Conservation (phyloP, 2,329 filamentous ascomycete genomes). For the Colletotrichum spinosum region DNA sequence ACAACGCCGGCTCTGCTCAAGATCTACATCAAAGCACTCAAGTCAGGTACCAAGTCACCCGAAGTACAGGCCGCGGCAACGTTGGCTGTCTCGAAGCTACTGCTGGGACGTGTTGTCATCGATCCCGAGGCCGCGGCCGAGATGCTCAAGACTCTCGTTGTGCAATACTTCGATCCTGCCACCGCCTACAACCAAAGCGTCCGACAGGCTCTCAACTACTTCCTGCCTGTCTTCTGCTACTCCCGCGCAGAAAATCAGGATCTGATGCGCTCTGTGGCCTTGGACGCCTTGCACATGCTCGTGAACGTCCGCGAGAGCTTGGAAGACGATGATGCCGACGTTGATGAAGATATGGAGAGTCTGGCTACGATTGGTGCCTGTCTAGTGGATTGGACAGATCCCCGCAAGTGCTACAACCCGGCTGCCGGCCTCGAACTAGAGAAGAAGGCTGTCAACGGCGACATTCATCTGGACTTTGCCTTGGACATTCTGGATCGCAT, state of each 20-base stretch:
- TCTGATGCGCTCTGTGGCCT: conserved; percentile 79
- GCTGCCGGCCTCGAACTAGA: conserved; percentile 63
- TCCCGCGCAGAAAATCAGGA: conserved; percentile 85
- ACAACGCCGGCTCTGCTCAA: conserved; percentile 79
- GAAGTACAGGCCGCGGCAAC: conserved; percentile 86
- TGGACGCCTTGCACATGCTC: conserved; percentile 80
- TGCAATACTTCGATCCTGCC: conserved; percentile 90
- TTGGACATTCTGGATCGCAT: conserved; percentile 81
- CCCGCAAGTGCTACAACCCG: conserved; percentile 77
- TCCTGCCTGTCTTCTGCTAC: conserved; percentile 94
- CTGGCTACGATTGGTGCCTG: conserved; percentile 83
- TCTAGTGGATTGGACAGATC: conserved; percentile 95
- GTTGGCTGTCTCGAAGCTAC: conserved; percentile 84
- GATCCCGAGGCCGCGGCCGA: conserved; percentile 75
- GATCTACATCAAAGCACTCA: conserved; percentile 85
- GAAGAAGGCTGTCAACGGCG: conserved; percentile 76
- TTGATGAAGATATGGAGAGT: conserved; percentile 82
- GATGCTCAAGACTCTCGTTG: conserved; percentile 84
- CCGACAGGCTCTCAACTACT: conserved; percentile 90
- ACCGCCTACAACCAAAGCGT: conserved; percentile 84
- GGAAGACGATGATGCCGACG: conserved; percentile 81
- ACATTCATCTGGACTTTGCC: conserved; percentile 85
- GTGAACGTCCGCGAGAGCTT: conserved; percentile 77
- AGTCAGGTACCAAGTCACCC: conserved; percentile 74
- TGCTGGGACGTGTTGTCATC: conserved; percentile 83